Base-by-base conservation (phyloP, 2,329 filamentous ascomycete species). In the Nemania abortiva region DNA sequence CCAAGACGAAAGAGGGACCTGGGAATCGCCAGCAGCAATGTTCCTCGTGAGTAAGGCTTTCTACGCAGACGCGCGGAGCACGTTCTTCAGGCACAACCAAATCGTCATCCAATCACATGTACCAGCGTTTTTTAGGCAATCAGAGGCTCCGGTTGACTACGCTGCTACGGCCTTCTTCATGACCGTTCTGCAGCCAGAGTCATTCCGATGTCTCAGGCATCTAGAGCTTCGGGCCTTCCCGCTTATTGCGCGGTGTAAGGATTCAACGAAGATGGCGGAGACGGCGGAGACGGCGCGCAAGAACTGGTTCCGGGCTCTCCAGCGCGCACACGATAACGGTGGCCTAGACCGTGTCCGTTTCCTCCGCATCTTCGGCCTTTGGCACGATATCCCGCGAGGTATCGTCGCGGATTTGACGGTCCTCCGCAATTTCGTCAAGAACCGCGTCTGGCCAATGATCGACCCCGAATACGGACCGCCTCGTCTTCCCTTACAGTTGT, bases 11-110 rank as follows among this genome's bases (percentile, higher is more conserved):
- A 13, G 3, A n/a, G 29, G 42, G 11, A 13, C 57, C n/a, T 66
- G 56, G 56, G 37, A 15, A 15, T 3, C 58, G 5, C 64, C 57
- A 1, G 15, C 13, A 20, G 42, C 49, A 2, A 15, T 66, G 15
- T 61, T 62, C 18, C 50, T 49, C 29, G 64, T 66, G 56, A 61
- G 56, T 37, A 49, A 42, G 22, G 63, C 15, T 1, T 54, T 65
- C 63, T 59, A 39, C 55, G 18, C 47, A 3, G 13, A 47, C 6
- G 55, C 55, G 6, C 63, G 34, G 31, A 9, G 47, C 15, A 34
- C 59, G 1, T 65, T 59, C 42, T 53, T 65, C n/a, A 13, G 7
- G n/a, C 20, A 53, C 11, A 65, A 65, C 9, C 45, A 22, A 2
- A 24, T 65, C 55, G 15, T 47, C 31, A 15, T 54, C n/a, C 31